phyloP scores from a whole-genome alignment of 495 filamentous ascomycete genomes.

The Schizothecium vesticola region DNA sequence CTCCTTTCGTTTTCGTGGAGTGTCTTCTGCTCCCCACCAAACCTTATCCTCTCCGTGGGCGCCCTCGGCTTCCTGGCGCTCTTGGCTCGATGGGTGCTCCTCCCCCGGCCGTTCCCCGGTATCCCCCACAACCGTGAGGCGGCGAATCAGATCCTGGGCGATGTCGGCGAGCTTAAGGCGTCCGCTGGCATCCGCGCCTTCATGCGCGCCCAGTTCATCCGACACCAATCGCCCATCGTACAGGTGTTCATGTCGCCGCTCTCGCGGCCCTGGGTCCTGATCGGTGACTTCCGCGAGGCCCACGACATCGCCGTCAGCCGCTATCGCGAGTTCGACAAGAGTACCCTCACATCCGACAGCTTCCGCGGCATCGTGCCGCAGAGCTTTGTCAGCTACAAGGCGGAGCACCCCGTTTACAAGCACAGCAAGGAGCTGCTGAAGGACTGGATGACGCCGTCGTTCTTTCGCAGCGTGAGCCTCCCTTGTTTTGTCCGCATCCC shows the following conservation, averaged over 20 bases:
- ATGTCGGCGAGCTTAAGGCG: conserved; percentile 2
- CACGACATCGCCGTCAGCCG: conserved; percentile 33
- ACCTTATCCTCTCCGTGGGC: too few relatives aligned
- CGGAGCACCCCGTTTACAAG: conserved; percentile 12
- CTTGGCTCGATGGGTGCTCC: not conserved
- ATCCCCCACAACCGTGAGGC: conserved; percentile 5
- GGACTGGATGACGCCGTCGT: conserved; percentile 23
- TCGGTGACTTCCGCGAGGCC: conserved; percentile 31
- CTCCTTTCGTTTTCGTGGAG: too few relatives aligned
- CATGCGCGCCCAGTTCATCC: not conserved
- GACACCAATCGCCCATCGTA: conserved; percentile 27
- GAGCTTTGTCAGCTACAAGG: conserved; percentile 11
- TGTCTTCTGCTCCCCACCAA: too few relatives aligned
- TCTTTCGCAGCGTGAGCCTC: conserved; percentile 14
- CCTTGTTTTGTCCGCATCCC: too few relatives aligned
- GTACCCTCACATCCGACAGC: not conserved
- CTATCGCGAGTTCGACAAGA: conserved; percentile 30
- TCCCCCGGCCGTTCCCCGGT: conserved; percentile 8
- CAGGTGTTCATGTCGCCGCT: conserved; percentile 36
- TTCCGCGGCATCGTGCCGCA: conserved; percentile 11
- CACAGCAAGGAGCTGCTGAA: conserved; percentile 14
- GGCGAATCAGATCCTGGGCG: not conserved
- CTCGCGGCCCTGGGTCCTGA: conserved; percentile 25
- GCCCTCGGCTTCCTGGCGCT: not conserved
- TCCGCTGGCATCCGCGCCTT: not conserved